Percentiles rank a stretch among this genome's conserved stretches.
Evolutionary conservation across 2,329 filamentous ascomycete genomes (phyloP).

Genomic region (Tolypocladium album): DNA sequence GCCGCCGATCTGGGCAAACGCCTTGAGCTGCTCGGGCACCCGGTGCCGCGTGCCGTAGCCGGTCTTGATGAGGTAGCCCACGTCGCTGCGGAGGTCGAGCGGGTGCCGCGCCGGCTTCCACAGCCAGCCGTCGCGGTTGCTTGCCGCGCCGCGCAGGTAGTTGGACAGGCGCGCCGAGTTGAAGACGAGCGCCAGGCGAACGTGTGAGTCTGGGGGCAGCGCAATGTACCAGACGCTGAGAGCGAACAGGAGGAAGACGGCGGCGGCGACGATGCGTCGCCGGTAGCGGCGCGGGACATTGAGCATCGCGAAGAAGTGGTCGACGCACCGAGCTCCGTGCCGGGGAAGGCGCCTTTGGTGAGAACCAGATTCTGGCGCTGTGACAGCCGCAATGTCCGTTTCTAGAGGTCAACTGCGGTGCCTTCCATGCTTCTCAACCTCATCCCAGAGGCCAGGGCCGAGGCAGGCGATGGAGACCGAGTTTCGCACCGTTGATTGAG

Average conservation of each 20-base stretch:
- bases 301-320: not conserved
- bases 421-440: not conserved
- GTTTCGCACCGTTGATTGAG: not conserved
- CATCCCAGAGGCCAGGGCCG: not conserved
- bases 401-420: not conserved
- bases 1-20: constrained; percentile 21
- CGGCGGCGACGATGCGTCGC: constrained; percentile 15
- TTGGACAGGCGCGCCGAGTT: constrained; percentile 20
- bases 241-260: constrained; percentile 12
- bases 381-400: not conserved
- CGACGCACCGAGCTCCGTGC: not conserved
- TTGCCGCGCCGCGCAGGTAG: constrained; percentile 14
- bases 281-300: constrained; percentile 16
- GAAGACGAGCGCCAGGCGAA: constrained; percentile 22
- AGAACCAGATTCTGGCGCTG: not conserved
- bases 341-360: not conserved
- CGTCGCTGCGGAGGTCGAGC: constrained; percentile 32
- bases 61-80: constrained; percentile 43
- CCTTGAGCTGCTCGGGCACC: constrained; percentile 34
- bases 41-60: constrained; percentile 43
- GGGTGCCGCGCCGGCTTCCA: constrained; percentile 26
- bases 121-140: constrained; percentile 30
- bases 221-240: constrained; percentile 15
- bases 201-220: constrained; percentile 20
- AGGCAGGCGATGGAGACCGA: not conserved